Evolutionary conservation across 768 basidiomycete species (phyloP).

Genomic region (Rhodotorula kratochvilovae): DNA sequence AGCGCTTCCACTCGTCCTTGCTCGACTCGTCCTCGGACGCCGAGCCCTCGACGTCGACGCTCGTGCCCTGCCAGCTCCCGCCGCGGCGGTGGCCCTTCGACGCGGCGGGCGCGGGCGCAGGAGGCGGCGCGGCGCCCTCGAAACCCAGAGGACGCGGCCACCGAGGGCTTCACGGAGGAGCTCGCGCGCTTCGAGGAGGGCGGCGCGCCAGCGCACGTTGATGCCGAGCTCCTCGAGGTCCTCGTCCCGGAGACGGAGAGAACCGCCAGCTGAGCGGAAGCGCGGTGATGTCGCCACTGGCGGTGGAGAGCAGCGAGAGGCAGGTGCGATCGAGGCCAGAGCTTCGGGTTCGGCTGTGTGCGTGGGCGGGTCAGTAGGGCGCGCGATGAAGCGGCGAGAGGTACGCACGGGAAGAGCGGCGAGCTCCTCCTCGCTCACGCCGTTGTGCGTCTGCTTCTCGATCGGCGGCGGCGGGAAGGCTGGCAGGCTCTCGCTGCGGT

Average conservation of each 20-base stretch:
- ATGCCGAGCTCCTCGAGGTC: conserved; percentile 41
- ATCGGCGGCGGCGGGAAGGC: conserved; percentile 7
- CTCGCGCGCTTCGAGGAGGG: conserved; percentile 28
- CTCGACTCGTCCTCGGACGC: conserved; percentile 30
- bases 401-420: conserved; percentile 11
- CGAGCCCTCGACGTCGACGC: conserved; percentile 26
- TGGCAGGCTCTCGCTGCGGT: conserved; percentile 32
- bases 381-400: neutral
- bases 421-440: conserved; percentile 7
- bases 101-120: neutral
- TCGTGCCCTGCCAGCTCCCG: conserved; percentile 2
- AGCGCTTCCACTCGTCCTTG: conserved; percentile 39
- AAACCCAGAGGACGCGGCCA: conserved; percentile 27
- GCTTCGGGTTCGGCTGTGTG: conserved; percentile 36
- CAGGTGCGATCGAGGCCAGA: conserved; percentile 40
- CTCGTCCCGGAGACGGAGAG: conserved; percentile 34
- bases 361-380: neutral
- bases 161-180: conserved; percentile 27
- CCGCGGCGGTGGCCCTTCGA: neutral
- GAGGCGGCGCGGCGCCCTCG: neutral
- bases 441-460: neutral
- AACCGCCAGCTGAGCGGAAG: conserved; percentile 38
- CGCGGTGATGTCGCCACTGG: conserved; percentile 35
- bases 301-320: conserved; percentile 31
- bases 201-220: conserved; percentile 33